phyloP scores from a whole-genome alignment of 2,329 filamentous ascomycete species.

The Balansia obtecta region DNA sequence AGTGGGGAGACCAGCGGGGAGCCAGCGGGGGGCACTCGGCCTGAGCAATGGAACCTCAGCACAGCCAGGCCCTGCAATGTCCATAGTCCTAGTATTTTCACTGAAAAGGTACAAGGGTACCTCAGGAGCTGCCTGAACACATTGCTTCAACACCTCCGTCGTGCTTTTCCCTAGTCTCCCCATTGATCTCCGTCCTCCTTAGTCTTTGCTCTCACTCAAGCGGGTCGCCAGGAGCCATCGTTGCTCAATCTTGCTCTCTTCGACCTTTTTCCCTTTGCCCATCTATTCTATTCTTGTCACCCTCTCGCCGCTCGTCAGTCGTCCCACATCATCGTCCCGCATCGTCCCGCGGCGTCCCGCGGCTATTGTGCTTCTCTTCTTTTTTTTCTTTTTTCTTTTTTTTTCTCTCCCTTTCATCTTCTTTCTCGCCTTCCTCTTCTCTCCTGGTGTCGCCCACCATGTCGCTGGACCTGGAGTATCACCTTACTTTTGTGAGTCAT shows the following conservation, averaged over 20 bases:
- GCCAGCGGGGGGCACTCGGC: too few species aligned
- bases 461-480: conserved; percentile 69
- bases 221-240: background rate
- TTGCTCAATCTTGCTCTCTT: background rate
- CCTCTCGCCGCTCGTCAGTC: conserved; percentile 5
- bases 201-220: background rate
- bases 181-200: conserved; percentile 1
- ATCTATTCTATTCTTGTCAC: background rate
- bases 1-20: too few species aligned
- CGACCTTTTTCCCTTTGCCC: background rate
- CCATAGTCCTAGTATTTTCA: too few species aligned
- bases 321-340: background rate
- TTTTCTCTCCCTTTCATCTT: background rate
- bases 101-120: too few species aligned
- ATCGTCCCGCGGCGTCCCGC: conserved; percentile 1
- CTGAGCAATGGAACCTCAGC: too few species aligned
- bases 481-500: conserved; percentile 57
- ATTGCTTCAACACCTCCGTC: conserved; percentile 1
- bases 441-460: conserved; percentile 24
- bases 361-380: background rate
- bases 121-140: background rate
- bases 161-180: background rate
- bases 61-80: too few species aligned
- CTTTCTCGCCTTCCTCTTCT: background rate
- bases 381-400: background rate